Base-by-base conservation (phyloP, 495 filamentous ascomycete genomes). In the Thozetella sp. region DNA sequence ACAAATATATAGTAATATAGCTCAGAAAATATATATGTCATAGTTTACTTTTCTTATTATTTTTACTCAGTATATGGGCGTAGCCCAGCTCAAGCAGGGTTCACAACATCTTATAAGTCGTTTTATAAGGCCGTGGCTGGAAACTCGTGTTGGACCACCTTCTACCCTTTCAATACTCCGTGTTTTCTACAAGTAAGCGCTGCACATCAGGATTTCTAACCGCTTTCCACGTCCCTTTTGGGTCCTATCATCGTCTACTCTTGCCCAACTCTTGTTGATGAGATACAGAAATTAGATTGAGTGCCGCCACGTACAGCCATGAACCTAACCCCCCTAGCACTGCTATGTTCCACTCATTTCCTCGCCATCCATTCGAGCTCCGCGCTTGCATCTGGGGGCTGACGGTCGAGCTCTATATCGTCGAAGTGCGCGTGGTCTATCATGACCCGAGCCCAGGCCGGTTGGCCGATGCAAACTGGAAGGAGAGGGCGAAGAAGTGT, bases 351-450 rank as follows among this genome's bases (percentile, higher is more conserved):
- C 60, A 62, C 55, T 51, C 53, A 50, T 65, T 68, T 40, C 43
- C 53, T n/a, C 54, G 27, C 15, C 55, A 63, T 22, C 63, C 63
- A n/a, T 54, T 53, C 55, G 63, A 68, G 58, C 55, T 68, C 43
- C 66, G 63, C 53, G 1, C 59, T 22, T 13, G 34, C 6, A 68
- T 68, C 45, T 68, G 63, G 66, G 43, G 55, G 37, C 40, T 60
- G 30, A 58, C 66, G 24, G 60, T 63, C 48, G 58, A 66, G 51
- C 62, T 62, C 30, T 62, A 59, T 37, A 52, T 51, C 40, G 61
- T 65, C 51, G 60, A 65, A 26, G 58, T 70, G 20, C 57, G 63
- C 54, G 55, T 61, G 46, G 48, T 54, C 51, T 12, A 25, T 22
- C 52, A 55, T 25, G 43, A 53, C 43, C 23, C 27, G 53, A n/a